These are phyloP conservation scores for Tylopilus sp. DNA, from an alignment of 1,284 basidiomycete species.

Conservation along the genomic window DNA sequence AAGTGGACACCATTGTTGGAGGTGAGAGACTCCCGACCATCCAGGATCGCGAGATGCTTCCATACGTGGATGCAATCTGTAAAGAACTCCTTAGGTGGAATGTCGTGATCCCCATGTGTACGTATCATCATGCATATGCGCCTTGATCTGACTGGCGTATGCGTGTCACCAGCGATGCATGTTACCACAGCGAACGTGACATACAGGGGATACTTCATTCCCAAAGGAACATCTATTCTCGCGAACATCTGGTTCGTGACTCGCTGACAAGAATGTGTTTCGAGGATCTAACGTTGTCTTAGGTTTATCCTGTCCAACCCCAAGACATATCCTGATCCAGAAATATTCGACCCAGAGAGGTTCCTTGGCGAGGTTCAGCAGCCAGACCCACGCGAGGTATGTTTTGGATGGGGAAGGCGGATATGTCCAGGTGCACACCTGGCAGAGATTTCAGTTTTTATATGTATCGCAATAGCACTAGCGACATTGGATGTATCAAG, in stretches of 20 bases:
- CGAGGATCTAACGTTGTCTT: not conserved
- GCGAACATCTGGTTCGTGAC: slow-evolving; percentile 26
- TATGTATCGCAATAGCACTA: too few relatives aligned
- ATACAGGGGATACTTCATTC: slow-evolving; percentile 38
- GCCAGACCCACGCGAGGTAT: slow-evolving; percentile 16
- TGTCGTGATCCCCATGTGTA: slow-evolving; percentile 14
- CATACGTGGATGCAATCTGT: slow-evolving; percentile 26
- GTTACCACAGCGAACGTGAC: slow-evolving; percentile 39
- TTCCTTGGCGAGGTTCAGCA: slow-evolving; percentile 21
- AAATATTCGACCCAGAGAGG: slow-evolving; percentile 25
- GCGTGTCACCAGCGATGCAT: slow-evolving; percentile 42
- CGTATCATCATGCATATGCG: slow-evolving; percentile 2
- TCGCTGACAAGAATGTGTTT: too few relatives aligned
- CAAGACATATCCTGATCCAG: slow-evolving; percentile 25
- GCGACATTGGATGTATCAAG: too few relatives aligned
- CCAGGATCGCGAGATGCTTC: slow-evolving; percentile 20
- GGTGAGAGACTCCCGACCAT: slow-evolving; percentile 19
- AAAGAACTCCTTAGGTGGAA: slow-evolving; percentile 31
- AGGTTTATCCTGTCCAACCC: not conserved
- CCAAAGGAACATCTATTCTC: slow-evolving; percentile 37
- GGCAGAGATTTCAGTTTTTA: too few relatives aligned
- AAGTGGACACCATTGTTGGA: slow-evolving; percentile 27
- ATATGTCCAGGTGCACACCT: too few relatives aligned
- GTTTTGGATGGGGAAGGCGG: slow-evolving; percentile 26
- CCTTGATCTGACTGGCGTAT: slow-evolving; percentile 21